phyloP scores from a whole-genome alignment of 2,329 filamentous ascomycete genomes.

The Cytospora schulzeri region DNA sequence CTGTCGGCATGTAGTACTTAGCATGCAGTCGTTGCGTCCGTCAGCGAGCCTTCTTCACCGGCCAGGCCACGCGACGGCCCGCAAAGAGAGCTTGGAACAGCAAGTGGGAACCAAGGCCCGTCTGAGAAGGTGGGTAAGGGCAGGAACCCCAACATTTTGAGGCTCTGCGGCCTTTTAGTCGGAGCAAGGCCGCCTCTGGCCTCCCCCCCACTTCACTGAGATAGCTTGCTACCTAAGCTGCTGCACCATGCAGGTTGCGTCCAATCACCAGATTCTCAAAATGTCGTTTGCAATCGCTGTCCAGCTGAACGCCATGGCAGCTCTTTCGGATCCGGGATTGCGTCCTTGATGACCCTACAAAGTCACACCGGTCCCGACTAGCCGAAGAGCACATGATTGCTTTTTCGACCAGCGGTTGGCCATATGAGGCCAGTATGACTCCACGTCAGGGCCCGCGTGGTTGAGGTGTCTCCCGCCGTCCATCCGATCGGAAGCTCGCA shows the following conservation, averaged over 20 bases:
- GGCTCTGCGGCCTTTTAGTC: conserved; percentile 17
- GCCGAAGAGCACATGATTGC: conserved; percentile 16
- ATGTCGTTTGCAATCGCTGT: neutral
- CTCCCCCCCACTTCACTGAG: conserved; percentile 1
- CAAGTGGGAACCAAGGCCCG: neutral
- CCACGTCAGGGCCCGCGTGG: conserved; percentile 11
- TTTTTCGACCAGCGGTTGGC: conserved; percentile 6
- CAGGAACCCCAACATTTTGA: conserved; percentile 1
- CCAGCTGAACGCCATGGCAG: neutral
- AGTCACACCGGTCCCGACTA: conserved; percentile 18
- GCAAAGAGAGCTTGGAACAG: neutral
- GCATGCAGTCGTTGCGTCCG: neutral
- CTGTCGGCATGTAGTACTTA: neutral
- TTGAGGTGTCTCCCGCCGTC: neutral
- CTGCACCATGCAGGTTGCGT: conserved; percentile 9
- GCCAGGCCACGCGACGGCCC: neutral
- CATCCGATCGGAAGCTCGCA: conserved; percentile 1
- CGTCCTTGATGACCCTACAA: neutral
- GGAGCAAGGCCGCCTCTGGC: neutral
- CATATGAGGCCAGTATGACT: neutral
- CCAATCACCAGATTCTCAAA: conserved; percentile 9
- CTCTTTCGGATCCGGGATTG: neutral
- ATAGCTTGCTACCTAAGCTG: conserved; percentile 8
- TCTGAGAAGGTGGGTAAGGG: conserved; percentile 9
- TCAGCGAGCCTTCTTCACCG: neutral